Evolutionary conservation across 176 grass and related monocot genomes (phyloP).

Genomic region (Bonia amplexicaulis): DNA sequence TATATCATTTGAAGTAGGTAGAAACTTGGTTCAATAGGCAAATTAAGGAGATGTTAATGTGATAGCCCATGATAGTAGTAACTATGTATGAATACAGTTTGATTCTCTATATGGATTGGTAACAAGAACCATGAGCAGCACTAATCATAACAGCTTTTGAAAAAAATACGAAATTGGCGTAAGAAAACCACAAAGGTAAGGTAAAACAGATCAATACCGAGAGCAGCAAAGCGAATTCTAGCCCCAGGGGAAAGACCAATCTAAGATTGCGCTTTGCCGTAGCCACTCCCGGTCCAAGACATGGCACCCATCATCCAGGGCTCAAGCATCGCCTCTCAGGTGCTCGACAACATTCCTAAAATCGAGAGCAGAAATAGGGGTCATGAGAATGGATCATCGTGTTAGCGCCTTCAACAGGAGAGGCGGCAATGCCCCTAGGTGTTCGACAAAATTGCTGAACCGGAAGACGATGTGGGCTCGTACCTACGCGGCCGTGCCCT

Average conservation of each 20-base stretch:
- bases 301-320: neutral
- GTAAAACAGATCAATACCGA: slow-evolving; percentile 13
- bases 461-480: neutral
- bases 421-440: neutral
- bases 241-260: neutral
- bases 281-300: neutral
- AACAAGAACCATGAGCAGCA: neutral
- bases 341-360: neutral
- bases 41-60: neutral
- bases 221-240: neutral
- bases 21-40: neutral
- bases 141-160: neutral
- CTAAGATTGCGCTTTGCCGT: neutral
- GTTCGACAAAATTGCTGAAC: neutral
- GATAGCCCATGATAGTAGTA: neutral
- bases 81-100: neutral
- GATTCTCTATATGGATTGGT: neutral
- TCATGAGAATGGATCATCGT: too few species aligned
- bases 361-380: neutral
- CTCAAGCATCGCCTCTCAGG: neutral
- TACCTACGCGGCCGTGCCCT: neutral
- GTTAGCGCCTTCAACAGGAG: neutral
- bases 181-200: neutral
- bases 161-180: neutral
- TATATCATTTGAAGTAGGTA: neutral